Evolutionary conservation across 129 eudicot genomes (phyloP).

Genomic region (Arctium minus): DNA sequence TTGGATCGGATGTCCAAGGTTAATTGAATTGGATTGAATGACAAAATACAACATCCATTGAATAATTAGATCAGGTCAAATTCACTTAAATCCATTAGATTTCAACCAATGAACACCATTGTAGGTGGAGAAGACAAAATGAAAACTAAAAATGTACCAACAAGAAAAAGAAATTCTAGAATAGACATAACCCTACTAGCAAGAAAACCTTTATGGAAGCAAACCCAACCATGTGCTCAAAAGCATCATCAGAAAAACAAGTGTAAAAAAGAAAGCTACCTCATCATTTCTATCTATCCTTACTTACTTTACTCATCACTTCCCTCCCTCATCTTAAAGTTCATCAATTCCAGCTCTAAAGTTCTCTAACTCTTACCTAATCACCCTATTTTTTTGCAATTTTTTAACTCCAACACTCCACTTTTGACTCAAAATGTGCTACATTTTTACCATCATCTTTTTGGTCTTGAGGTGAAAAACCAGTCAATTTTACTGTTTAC

Average conservation of each 20-base stretch:
- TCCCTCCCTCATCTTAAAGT: slow-evolving; percentile 27
- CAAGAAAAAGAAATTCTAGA: slow-evolving; percentile 23
- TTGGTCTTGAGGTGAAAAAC: neutral
- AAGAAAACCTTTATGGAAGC: slow-evolving; percentile 55
- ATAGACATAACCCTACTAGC: slow-evolving; percentile 56
- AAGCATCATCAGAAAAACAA: slow-evolving; percentile 26
- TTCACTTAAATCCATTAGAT: too few relatives aligned
- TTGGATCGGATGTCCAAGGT: too few relatives aligned
- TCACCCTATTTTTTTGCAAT: neutral
- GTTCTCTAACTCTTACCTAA: slow-evolving; percentile 35
- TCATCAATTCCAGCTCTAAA: slow-evolving; percentile 62
- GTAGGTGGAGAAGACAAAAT: slow-evolving; percentile 21
- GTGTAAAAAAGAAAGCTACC: slow-evolving; percentile 29
- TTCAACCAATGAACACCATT: too few relatives aligned
- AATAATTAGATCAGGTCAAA: too few relatives aligned
- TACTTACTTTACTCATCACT: slow-evolving; percentile 28
- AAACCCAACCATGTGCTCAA: slow-evolving; percentile 66
- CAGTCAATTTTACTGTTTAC: neutral
- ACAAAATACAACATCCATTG: too few relatives aligned
- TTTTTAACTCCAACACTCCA: neutral
- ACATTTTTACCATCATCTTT: neutral
- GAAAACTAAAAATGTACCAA: slow-evolving; percentile 9
- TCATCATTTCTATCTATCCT: slow-evolving; percentile 37
- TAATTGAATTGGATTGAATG: too few relatives aligned
- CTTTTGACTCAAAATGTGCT: neutral